Evolutionary conservation across 441 rosid species (phyloP), one percentile per base, ranked within the genome.

Genomic region (Isatis lusitanica): DNA sequence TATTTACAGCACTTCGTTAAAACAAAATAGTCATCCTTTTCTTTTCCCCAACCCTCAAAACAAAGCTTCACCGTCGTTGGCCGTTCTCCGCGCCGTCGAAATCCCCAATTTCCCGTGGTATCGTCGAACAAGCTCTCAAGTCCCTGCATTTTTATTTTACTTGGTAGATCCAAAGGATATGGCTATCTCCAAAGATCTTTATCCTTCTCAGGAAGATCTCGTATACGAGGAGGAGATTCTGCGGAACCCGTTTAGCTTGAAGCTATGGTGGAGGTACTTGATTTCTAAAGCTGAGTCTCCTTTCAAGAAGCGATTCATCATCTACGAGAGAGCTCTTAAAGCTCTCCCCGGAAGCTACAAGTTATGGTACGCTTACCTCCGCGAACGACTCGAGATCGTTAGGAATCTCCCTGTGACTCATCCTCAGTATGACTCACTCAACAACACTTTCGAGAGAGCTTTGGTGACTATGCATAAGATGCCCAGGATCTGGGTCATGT

Each of bases 251-350:
- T 90, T 89, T 44, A 85, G 90, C 73, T 80, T 92, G 12, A 90
- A 90, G 80, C 90, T 89, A 0, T 92, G 98, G 98, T 92, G 98
- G 98, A 90, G 98, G 4, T 94, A 92, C 67, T 51, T 94, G 40
- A 82, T 87, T 4, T 96, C 97, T 0, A 84, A 88, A 55, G 78
- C 94, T 7, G 94, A 85, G 0, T 75, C 90, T 24, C 92, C 94
- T 0, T 87, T 89, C 71, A 82, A 76, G 79, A 90, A 92, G 57
- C 87, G 98, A 4, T 85, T 85, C 70, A 60, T 90, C 1, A 87
- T 94, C 47, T 94, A 92, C 62, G 99, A 94, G 83, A 80, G 99
- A 46, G 92, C 98, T 6, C 67, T 94, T 0, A 94, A 84, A 76
- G 92, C 98, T 10, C 81, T 94, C 62, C 99, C 98, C 0, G 96